Evolutionary conservation across 345 rosid genomes (phyloP), one percentile per base, ranked within the genome.

Genomic region (Eucalyptus marginata): DNA sequence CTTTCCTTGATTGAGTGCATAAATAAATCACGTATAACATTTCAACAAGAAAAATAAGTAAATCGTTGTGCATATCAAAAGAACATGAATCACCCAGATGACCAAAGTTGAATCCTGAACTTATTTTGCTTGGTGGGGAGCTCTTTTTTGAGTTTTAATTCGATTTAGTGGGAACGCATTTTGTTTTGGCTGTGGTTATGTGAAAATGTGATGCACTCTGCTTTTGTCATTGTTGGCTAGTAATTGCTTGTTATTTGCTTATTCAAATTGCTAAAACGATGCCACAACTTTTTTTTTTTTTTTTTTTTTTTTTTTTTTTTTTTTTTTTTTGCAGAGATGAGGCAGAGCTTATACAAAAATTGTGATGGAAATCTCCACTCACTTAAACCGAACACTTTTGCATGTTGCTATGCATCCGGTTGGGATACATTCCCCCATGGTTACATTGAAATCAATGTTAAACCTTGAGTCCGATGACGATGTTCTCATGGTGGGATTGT

Each of bases 101-200:
- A 25, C 0, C 0, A 59, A 59, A 58, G 15, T 5, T 59, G n/a
- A 25, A 59, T 0, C 15, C 0, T 25, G 4, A 59, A 25, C 31
- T 11, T 59, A 1, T 59, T 59, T 10, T 59, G 66, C 0, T 25
- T 59, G 31, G 66, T 25, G n/a, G 0, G 2, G 64, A 24, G 64
- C 6, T 25, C 29, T 10, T 51, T 14, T 14, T 51, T 51, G 54
- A 51, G 54, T 51, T 51, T 0, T 51, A 51, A 16, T 51, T 17
- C 22, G 0, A 24, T 14, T 10, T 0, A 1, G 14, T 58, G n/a
- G 64, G 64, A 25, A 58, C 0, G 10, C 29, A 10, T 25, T 58
- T 58, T 58, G 14, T 58, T 10, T 24, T 10, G 29, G 13, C 3
- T 25, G 13, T 25, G 29, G 11, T 10, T 24, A 2, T 10, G 13